phyloP scores from a whole-genome alignment of 2,329 filamentous ascomycete genomes.

The Didymella segeticola region DNA sequence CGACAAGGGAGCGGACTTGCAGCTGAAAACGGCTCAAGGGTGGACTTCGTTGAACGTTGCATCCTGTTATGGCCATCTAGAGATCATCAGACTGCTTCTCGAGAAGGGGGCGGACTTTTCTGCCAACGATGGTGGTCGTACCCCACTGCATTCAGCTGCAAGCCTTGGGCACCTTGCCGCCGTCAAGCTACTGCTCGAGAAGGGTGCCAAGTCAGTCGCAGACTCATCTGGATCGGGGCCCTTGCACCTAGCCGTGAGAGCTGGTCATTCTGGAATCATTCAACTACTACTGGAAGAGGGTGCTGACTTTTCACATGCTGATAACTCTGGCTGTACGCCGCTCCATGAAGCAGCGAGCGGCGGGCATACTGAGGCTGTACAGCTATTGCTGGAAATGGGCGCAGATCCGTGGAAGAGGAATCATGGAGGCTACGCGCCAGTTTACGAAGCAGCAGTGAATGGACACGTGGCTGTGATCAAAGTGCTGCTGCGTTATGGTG shows the following conservation, averaged over 20 bases:
- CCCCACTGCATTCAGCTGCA: neutral
- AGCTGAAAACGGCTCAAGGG: too few species aligned
- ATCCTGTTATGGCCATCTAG: too few species aligned
- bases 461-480: neutral
- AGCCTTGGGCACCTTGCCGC: neutral
- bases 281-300: neutral
- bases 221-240: neutral
- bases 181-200: constrained; percentile 1
- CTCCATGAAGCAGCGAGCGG: neutral
- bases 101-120: too few species aligned
- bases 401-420: neutral
- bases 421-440: neutral
- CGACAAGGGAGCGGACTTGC: neutral
- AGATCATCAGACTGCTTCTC: too few species aligned
- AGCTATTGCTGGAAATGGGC: neutral
- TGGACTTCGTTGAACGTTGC: too few species aligned
- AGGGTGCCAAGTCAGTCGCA: neutral
- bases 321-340: neutral
- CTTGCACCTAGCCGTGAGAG: neutral
- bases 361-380: neutral
- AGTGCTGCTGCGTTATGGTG: neutral
- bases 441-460: neutral
- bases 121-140: neutral
- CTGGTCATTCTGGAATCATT: neutral
- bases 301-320: neutral